phyloP scores from a whole-genome alignment of 176 grass and related monocot species.

The Dendrocalamus sinicus region DNA sequence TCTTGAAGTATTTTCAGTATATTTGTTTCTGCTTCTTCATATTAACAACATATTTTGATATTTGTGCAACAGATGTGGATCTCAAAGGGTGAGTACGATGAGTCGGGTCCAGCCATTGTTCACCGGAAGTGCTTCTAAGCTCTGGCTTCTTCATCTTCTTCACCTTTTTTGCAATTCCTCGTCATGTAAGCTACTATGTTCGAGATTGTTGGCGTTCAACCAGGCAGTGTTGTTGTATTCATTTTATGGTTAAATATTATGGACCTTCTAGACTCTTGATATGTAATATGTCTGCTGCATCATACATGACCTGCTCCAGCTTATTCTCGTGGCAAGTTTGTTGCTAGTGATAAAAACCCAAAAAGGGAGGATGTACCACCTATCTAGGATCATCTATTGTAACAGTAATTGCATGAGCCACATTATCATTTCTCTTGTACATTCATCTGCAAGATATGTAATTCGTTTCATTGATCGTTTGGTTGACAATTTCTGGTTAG shows the following conservation, averaged over 20 bases:
- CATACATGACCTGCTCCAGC: conserved; percentile 11
- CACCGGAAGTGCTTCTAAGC: conserved; percentile 61
- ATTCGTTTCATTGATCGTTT: neutral
- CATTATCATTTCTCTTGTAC: conserved; percentile 28
- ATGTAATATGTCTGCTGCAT: conserved; percentile 39
- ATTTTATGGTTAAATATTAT: conserved; percentile 28
- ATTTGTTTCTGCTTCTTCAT: neutral
- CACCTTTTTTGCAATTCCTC: conserved; percentile 34
- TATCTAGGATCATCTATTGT: conserved; percentile 13
- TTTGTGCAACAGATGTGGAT: conserved; percentile 58
- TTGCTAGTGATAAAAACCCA: conserved; percentile 16
- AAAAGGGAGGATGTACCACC: neutral
- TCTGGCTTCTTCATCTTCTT: conserved; percentile 7
- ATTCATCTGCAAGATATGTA: conserved; percentile 24
- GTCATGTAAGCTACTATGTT: conserved; percentile 45
- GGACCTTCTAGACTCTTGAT: conserved; percentile 27
- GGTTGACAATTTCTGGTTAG: conserved; percentile 3
- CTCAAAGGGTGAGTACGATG: conserved; percentile 56
- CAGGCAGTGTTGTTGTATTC: conserved; percentile 39
- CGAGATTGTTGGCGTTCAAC: conserved; percentile 47
- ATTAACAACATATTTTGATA: conserved; percentile 33
- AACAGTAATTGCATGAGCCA: neutral
- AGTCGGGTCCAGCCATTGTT: conserved; percentile 54
- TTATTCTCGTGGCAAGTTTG: conserved; percentile 35
- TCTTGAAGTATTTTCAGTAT: neutral